A percentile compares a stretch with the other conserved stretches of the same genome.
These are phyloP conservation scores for Penicillium herquei DNA, from an alignment of 495 filamentous ascomycete species.

Conservation along the genomic window DNA sequence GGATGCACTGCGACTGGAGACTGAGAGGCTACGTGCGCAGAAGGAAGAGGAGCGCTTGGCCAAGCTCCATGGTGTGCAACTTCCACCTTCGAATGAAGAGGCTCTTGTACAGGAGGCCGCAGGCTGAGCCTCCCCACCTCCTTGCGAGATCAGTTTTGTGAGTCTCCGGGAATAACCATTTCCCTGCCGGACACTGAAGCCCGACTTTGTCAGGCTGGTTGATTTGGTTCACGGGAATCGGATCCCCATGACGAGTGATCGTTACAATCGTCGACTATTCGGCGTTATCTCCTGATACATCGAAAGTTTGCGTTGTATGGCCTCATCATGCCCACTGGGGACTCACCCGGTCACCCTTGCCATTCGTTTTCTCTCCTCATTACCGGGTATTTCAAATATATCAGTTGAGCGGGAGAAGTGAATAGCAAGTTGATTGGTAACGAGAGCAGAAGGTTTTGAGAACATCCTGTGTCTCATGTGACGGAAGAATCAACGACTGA, in stretches of 20 bases:
- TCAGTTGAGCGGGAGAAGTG: conserved; percentile 2
- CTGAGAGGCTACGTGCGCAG: conserved; percentile 54
- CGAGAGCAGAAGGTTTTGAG: conserved; percentile 11
- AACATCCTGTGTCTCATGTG: conserved; percentile 24
- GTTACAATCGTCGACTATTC: conserved; percentile 11
- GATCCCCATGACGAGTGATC: conserved; percentile 28
- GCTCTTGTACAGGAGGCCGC: conserved; percentile 27
- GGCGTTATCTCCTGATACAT: conserved; percentile 7
- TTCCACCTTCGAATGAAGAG: background rate
- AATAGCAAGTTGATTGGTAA: conserved; percentile 14
- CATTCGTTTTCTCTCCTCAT: conserved; percentile 1
- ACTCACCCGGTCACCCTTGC: conserved; percentile 8
- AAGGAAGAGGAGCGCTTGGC: conserved; percentile 47
- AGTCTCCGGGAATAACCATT: conserved; percentile 25
- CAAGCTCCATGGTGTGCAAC: conserved; percentile 24
- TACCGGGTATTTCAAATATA: background rate
- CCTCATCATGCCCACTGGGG: conserved; percentile 13
- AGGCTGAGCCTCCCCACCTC: conserved; percentile 27
- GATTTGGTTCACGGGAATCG: conserved; percentile 24
- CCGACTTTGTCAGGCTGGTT: conserved; percentile 21
- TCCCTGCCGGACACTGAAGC: conserved; percentile 22
- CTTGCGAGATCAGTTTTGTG: conserved; percentile 31
- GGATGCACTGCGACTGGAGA: conserved; percentile 69
- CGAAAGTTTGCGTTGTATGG: conserved; percentile 14
- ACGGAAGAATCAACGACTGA: conserved; percentile 31